Evolutionary conservation across 2,329 filamentous ascomycete genomes (phyloP), one percentile per base, ranked within the genome.

Genomic region (Bipolaris victoriae): DNA sequence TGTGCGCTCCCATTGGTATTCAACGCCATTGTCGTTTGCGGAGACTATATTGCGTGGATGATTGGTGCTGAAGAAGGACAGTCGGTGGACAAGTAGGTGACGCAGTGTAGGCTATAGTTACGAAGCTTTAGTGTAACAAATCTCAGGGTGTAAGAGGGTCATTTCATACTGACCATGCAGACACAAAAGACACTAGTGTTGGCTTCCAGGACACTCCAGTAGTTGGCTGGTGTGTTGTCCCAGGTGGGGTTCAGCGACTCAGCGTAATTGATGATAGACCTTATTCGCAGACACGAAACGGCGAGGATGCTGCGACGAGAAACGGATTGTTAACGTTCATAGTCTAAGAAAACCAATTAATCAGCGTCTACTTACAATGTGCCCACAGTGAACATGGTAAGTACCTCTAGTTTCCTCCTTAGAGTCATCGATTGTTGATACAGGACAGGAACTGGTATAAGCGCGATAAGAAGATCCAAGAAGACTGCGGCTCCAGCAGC

Each of bases 141-240:
- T 39, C 3, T 39, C 11, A 20, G 15, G 20, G 3, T 20, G 3
- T 10, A 10, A 20, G 7, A 9, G 3, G 37, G 11, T 10, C 10
- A 4, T 3, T 31, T 39, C 11, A 7, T 37, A 39, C 37, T 39
- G 4, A 39, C 37, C 37, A 39, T 39, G 37, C 37, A 39, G n/a
- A 39, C 36, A 16, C 36, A 39, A 6, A 39, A 39, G 7, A 39
- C 36, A 39, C n/a, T 39, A n/a, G n/a, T 39, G 6, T 39, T 39
- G 36, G 36, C 52, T 29, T 55, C 37, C 13, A 55, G 13, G 4
- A 55, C 39, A 37, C 52, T 55, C 52, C 52, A 55, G 36, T 55
- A 43, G 15, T 49, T 46, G 15, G 36, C 45, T 1, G 29, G 29
- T 2, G 47, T 46, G 11, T 49, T 49, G 9, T 55, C 36, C 45